A percentile compares a stretch with the other conserved stretches of the same genome.
Evolutionary conservation across 805 yeast genomes (phyloP).

Genomic region (Saccharomycopsis synnaedendra): DNA sequence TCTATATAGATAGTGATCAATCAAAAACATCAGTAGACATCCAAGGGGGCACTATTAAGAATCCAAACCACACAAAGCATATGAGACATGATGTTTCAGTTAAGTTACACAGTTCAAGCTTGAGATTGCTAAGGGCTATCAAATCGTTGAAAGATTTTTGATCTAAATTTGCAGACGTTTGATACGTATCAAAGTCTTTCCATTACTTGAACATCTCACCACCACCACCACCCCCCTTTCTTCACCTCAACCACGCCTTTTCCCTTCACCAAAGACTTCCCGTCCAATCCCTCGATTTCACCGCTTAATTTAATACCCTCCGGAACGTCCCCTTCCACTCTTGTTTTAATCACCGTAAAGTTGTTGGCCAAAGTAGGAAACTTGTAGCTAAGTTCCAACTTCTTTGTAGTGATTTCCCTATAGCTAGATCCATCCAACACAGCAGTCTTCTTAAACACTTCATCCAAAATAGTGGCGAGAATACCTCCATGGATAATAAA

Average conservation of each 20-base stretch:
- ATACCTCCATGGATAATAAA: conserved; percentile 85
- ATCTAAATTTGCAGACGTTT: no score
- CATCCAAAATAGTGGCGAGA: conserved; percentile 70
- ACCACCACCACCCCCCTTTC: not conserved
- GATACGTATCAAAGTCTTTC: not conserved
- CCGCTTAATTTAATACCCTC: conserved; percentile 36
- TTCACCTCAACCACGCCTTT: conserved; percentile 5
- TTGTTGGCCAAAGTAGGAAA: conserved; percentile 73
- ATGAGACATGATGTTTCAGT: no score
- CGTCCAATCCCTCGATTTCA: conserved; percentile 39
- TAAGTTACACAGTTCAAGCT: no score
- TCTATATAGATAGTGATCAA: no score
- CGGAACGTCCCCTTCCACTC: conserved; percentile 21
- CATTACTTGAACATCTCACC: not conserved
- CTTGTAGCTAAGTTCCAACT: conserved; percentile 41
- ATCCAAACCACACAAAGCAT: not conserved
- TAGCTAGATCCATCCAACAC: conserved; percentile 25
- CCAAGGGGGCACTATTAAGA: no score
- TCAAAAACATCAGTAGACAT: no score
- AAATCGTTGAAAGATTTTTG: no score
- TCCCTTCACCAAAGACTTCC: conserved; percentile 47
- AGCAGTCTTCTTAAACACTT: conserved; percentile 49
- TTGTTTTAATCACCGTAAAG: conserved; percentile 55
- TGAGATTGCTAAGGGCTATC: no score
- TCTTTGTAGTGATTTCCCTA: conserved; percentile 16